phyloP scores from a whole-genome alignment of 2,329 filamentous ascomycete species.

The Cordyceps farinosa region DNA sequence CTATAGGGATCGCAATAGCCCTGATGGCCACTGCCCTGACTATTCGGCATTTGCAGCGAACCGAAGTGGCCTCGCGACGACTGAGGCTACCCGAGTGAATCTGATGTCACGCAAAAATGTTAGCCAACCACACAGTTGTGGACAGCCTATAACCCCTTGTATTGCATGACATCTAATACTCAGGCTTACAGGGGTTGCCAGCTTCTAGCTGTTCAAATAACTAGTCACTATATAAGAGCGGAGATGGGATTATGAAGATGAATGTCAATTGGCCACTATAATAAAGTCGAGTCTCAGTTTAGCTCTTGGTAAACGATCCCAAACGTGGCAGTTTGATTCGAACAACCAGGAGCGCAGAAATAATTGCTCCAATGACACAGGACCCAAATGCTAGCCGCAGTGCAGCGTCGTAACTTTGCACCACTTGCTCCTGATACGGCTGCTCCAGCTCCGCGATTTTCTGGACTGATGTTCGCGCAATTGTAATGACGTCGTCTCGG shows the following conservation, averaged over 20 bases:
- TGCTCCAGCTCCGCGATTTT: constrained; percentile 44
- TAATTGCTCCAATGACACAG: constrained; percentile 43
- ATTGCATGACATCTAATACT: no score
- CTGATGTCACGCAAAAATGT: background rate
- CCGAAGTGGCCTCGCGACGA: constrained; percentile 22
- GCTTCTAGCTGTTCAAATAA: no score
- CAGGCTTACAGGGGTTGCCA: no score
- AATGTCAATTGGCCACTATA: background rate
- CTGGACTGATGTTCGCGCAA: constrained; percentile 52
- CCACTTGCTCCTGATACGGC: constrained; percentile 51
- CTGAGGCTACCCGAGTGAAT: background rate
- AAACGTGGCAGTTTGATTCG: constrained; percentile 54
- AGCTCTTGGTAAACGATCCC: constrained; percentile 23
- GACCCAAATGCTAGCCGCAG: constrained; percentile 45
- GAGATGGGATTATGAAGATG: background rate
- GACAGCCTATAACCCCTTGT: no score
- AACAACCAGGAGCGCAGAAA: constrained; percentile 45
- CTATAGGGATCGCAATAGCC: constrained; percentile 43
- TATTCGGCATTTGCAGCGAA: constrained; percentile 42
- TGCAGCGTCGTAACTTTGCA: constrained; percentile 51
- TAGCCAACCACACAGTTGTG: no score
- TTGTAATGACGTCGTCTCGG: constrained; percentile 52
- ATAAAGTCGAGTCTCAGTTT: background rate
- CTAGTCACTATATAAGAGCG: background rate
- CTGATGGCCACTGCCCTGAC: constrained; percentile 49